Percentiles rank a stretch among this genome's conserved stretches.
Evolutionary conservation across 805 yeast species (phyloP).

Genomic region (Metschnikowia lunata): DNA sequence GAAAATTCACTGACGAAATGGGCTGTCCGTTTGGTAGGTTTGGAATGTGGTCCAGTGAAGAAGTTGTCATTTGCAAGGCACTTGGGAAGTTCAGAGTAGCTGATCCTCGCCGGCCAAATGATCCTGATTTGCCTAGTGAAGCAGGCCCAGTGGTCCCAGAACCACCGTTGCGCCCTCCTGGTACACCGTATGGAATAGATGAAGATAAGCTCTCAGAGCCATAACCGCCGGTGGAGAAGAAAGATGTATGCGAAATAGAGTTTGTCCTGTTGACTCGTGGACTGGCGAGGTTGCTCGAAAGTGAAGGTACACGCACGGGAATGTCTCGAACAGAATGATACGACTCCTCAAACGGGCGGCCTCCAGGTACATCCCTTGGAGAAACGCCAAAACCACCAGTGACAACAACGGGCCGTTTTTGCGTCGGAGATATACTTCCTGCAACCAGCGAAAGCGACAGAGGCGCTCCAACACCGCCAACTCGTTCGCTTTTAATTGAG

Average conservation of each 20-base stretch:
- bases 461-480: background rate
- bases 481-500: background rate
- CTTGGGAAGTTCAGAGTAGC: conserved; percentile 9
- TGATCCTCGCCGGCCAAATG: conserved; percentile 8
- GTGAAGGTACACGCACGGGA: conserved; percentile 17
- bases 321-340: conserved; percentile 8
- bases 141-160: conserved; percentile 1
- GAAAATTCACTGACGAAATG: conserved; percentile 59
- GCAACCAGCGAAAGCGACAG: conserved; percentile 3
- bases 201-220: conserved; percentile 47
- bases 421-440: conserved; percentile 11
- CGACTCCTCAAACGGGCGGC: conserved; percentile 4
- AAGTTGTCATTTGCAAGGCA: conserved; percentile 13
- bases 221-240: conserved; percentile 29
- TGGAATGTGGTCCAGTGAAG: conserved; percentile 37
- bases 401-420: conserved; percentile 17
- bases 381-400: conserved; percentile 16
- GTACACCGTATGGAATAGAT: conserved; percentile 67
- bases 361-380: conserved; percentile 4
- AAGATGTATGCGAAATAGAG: conserved; percentile 38
- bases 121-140: conserved; percentile 8
- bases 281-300: conserved; percentile 19
- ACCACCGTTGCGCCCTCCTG: conserved; percentile 46
- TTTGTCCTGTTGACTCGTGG: conserved; percentile 41
- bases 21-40: conserved; percentile 54